Evolutionary conservation across 2,329 filamentous ascomycete species (phyloP).

Genomic region (Diaporthe batatas): DNA sequence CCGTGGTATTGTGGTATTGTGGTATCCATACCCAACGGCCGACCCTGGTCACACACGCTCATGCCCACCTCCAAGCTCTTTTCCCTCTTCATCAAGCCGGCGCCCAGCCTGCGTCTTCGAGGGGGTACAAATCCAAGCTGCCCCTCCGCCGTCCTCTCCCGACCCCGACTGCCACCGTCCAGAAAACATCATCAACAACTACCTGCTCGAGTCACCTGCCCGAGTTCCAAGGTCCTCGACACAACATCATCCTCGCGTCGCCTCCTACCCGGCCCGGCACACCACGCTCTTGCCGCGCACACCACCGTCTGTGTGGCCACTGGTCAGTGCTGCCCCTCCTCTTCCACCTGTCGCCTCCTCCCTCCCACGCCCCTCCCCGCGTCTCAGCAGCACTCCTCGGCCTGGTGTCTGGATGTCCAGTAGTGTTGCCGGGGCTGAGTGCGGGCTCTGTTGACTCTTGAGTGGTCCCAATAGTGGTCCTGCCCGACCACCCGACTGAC

Average conservation of each 20-base stretch:
- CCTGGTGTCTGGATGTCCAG: not conserved
- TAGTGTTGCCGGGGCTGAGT: conserved; percentile 17
- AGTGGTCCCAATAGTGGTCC: conserved; percentile 33
- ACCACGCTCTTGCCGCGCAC: conserved; percentile 12
- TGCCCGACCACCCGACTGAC: conserved; percentile 9
- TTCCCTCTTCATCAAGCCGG: conserved; percentile 39
- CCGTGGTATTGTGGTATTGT: not conserved
- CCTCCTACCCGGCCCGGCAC: conserved; percentile 25
- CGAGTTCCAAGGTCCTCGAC: conserved; percentile 7
- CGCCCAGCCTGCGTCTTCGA: conserved; percentile 37
- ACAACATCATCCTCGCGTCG: not conserved
- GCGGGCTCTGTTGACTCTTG: conserved; percentile 11
- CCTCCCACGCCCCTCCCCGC: not conserved
- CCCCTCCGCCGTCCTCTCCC: conserved; percentile 41
- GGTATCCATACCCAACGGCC: conserved; percentile 38
- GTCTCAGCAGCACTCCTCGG: too few relatives aligned
- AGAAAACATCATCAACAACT: conserved; percentile 29
- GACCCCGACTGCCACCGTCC: conserved; percentile 37
- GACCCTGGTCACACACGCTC: conserved; percentile 39
- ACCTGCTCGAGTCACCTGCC: conserved; percentile 21
- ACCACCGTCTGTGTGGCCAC: not conserved
- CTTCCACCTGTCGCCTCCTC: not conserved
- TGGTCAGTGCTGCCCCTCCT: conserved; percentile 35
- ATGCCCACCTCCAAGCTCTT: conserved; percentile 24
- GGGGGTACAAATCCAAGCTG: conserved; percentile 43